Evolutionary conservation across 768 basidiomycete genomes (phyloP).

Genomic region (Phylloporus scabripes): DNA sequence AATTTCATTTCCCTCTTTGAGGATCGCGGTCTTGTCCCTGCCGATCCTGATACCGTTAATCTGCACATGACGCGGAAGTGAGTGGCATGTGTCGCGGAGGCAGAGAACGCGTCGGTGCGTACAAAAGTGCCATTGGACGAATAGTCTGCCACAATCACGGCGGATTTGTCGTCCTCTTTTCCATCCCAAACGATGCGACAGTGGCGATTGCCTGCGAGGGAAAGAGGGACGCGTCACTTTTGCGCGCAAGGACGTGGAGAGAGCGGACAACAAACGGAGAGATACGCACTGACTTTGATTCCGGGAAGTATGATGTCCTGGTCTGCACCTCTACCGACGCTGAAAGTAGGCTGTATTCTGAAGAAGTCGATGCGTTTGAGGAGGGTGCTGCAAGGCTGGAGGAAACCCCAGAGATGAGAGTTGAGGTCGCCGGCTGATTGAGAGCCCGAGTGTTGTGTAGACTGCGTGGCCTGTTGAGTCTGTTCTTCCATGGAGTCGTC

Average conservation of each 20-base stretch:
- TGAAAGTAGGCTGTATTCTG: constrained; percentile 44
- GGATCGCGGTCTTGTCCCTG: constrained; percentile 34
- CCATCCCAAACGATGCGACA: constrained; percentile 36
- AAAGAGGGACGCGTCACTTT: constrained; percentile 24
- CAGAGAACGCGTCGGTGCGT: constrained; percentile 18
- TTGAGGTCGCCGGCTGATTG: constrained; percentile 20
- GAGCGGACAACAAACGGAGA: constrained; percentile 1
- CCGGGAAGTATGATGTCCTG: constrained; percentile 57
- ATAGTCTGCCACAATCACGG: constrained; percentile 31
- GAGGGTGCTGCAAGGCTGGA: constrained; percentile 54
- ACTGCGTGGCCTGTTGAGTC: constrained; percentile 38
- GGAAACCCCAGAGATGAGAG: constrained; percentile 59
- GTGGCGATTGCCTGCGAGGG: constrained; percentile 33
- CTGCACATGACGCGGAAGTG: constrained; percentile 12
- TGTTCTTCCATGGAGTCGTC: constrained; percentile 29
- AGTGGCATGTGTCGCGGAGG: constrained; percentile 7
- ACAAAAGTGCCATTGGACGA: constrained; percentile 45
- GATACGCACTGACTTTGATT: constrained; percentile 63
- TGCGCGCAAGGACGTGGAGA: constrained; percentile 11
- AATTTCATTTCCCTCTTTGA: constrained; percentile 73
- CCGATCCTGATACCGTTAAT: constrained; percentile 41
- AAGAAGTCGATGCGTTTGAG: constrained; percentile 58
- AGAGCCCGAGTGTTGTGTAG: constrained; percentile 34
- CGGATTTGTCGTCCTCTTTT: constrained; percentile 26
- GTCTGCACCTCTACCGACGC: constrained; percentile 49